Conservation (phyloP, 2,329 filamentous ascomycete genomes). For the Fusarium sarcochroum region DNA sequence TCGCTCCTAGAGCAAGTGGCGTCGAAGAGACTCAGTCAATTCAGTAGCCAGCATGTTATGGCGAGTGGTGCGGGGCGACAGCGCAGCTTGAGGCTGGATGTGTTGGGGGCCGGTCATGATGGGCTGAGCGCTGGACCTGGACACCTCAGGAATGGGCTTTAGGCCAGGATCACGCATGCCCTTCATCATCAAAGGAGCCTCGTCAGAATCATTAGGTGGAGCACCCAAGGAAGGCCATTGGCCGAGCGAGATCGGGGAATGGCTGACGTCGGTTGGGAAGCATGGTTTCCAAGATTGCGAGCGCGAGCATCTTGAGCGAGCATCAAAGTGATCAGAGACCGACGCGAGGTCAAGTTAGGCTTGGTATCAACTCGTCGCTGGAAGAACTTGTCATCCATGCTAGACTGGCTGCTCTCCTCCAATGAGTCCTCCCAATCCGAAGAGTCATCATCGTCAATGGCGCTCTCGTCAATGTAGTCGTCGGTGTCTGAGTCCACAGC, state of each 20-base stretch:
- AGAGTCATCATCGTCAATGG: slow-evolving; percentile 79
- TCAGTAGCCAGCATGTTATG: slow-evolving; percentile 97
- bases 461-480: slow-evolving; percentile 84
- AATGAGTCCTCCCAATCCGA: slow-evolving; percentile 77
- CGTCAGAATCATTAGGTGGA: slow-evolving; percentile 72
- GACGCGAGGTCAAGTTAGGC: slow-evolving; percentile 85
- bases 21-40: slow-evolving; percentile 90
- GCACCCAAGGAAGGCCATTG: slow-evolving; percentile 60
- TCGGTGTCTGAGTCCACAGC: slow-evolving; percentile 75
- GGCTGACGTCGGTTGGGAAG: slow-evolving; percentile 77
- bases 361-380: slow-evolving; percentile 92
- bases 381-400: slow-evolving; percentile 87
- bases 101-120: slow-evolving; percentile 82
- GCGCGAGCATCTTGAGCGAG: slow-evolving; percentile 83
- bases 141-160: slow-evolving; percentile 72
- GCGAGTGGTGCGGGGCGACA: slow-evolving; percentile 92
- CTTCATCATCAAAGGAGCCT: slow-evolving; percentile 76
- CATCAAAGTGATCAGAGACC: slow-evolving; percentile 90
- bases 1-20: slow-evolving; percentile 94
- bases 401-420: slow-evolving; percentile 86
- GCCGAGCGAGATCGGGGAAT: slow-evolving; percentile 73
- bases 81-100: slow-evolving; percentile 75
- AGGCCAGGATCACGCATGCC: slow-evolving; percentile 64
- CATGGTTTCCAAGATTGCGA: slow-evolving; percentile 76
- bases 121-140: slow-evolving; percentile 79